A percentile compares a stretch with the other conserved stretches of the same genome.
Conservation (phyloP, 495 filamentous ascomycete genomes). For the Hyaloscypha hepaticicola region DNA sequence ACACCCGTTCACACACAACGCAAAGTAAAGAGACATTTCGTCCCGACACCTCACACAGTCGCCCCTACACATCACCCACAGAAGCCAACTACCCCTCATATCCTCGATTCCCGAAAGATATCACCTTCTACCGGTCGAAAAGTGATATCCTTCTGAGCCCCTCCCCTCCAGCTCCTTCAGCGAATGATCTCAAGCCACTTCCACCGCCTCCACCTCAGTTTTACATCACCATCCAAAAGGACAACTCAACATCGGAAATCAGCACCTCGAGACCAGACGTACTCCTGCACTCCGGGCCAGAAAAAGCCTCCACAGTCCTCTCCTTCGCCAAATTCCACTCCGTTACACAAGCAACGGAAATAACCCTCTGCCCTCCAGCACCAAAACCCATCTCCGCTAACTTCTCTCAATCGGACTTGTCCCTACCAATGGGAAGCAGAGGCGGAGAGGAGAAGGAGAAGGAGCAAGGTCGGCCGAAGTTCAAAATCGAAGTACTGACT, state of each 20-base stretch:
- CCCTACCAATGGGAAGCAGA: background rate
- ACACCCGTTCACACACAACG: background rate
- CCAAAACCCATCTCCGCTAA: slow-evolving; percentile 5
- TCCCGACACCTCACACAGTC: background rate
- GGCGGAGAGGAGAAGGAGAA: background rate
- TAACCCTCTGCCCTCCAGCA: slow-evolving; percentile 23
- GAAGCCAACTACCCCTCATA: slow-evolving; percentile 6
- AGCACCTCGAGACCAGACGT: slow-evolving; percentile 18
- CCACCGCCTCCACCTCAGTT: slow-evolving; percentile 23
- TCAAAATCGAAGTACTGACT: slow-evolving; percentile 2
- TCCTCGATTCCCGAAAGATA: slow-evolving; percentile 21
- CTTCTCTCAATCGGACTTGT: background rate
- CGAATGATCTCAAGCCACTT: slow-evolving; percentile 26
- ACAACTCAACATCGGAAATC: background rate
- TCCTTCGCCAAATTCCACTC: slow-evolving; percentile 24
- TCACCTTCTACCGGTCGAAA: slow-evolving; percentile 21
- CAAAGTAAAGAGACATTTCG: background rate
- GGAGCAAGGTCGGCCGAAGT: slow-evolving; percentile 1
- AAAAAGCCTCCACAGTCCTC: slow-evolving; percentile 9
- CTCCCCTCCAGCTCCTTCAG: slow-evolving; percentile 15
- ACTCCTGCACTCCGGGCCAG: slow-evolving; percentile 18
- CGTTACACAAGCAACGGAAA: slow-evolving; percentile 16
- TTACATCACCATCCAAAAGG: slow-evolving; percentile 19
- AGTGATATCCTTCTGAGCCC: slow-evolving; percentile 15
- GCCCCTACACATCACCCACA: background rate